These are phyloP conservation scores for Rhizophagus sp. DNA, from an alignment of 192 early-diverging fungal genomes.

Conservation along the genomic window DNA sequence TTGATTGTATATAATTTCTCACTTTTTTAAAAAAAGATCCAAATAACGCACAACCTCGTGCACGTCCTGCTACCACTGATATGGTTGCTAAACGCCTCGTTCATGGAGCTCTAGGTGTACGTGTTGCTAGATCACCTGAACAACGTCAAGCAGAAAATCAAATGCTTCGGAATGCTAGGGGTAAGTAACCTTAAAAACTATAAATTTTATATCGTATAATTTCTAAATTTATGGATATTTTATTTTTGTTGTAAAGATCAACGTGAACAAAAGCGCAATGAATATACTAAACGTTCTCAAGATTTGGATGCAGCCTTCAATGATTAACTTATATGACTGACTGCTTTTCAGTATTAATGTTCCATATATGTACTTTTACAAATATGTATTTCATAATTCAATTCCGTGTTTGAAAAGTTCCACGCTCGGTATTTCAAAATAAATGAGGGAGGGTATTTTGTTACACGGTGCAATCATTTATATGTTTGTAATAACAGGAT, in stretches of 20 bases:
- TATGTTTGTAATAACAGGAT: not conserved
- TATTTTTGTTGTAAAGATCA: conserved; percentile 15
- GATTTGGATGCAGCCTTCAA: conserved; percentile 30
- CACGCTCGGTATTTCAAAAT: not conserved
- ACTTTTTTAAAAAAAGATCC: conserved; percentile 8
- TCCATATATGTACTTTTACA: not conserved
- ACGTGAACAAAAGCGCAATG: conserved; percentile 27
- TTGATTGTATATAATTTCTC: not conserved
- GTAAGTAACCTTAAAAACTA: conserved; percentile 11
- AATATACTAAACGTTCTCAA: conserved; percentile 17
- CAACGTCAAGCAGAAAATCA: conserved; percentile 36
- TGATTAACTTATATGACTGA: conserved; percentile 9
- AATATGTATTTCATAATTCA: not conserved
- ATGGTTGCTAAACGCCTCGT: conserved; percentile 75
- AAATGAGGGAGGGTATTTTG: not conserved
- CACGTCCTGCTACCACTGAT: conserved; percentile 58
- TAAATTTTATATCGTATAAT: no score
- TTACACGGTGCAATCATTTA: conserved; percentile 4
- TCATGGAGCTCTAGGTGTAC: conserved; percentile 72
- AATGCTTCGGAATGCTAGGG: conserved; percentile 19
- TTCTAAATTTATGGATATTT: not conserved
- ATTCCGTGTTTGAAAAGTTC: not conserved
- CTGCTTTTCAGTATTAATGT: not conserved
- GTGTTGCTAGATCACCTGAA: conserved; percentile 47
- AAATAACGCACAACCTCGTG: conserved; percentile 39